Conservation (phyloP, 257 asterid species). For the Eucommia ulmoides region DNA sequence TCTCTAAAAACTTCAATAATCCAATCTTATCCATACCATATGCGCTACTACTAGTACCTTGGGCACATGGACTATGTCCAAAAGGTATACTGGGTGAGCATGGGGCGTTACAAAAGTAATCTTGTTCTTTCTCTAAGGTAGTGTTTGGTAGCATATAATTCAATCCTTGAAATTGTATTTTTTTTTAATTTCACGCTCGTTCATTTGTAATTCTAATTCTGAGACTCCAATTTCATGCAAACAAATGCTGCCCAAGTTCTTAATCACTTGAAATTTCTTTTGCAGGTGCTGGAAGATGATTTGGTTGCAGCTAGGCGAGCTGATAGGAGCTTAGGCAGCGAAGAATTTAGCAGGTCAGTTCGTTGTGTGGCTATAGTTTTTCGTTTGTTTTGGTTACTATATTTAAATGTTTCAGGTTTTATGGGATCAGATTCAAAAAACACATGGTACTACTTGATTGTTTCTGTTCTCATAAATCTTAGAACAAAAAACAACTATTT, state of each 20-base stretch:
- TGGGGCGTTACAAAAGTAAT: background rate
- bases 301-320: slow-evolving; percentile 82
- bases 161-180: background rate
- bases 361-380: background rate
- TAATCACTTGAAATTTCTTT: too few species aligned
- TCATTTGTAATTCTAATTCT: background rate
- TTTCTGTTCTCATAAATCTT: too few species aligned
- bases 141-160: background rate
- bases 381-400: background rate
- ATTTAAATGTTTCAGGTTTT: background rate
- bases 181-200: background rate
- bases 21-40: too few species aligned
- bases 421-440: background rate
- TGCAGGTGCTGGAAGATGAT: slow-evolving; percentile 74
- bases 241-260: too few species aligned
- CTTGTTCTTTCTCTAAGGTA: background rate
- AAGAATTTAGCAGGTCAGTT: slow-evolving; percentile 73
- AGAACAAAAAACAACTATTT: too few species aligned
- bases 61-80: too few species aligned
- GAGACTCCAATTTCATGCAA: too few species aligned
- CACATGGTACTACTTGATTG: too few species aligned
- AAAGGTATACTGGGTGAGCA: too few species aligned
- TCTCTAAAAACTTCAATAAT: too few species aligned
- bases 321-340: slow-evolving; percentile 69
- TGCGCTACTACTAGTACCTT: too few species aligned